These are phyloP conservation scores for Globisporangium orthogonon DNA, from an alignment of 352 stramenopile genomes.

Conservation along the genomic window DNA sequence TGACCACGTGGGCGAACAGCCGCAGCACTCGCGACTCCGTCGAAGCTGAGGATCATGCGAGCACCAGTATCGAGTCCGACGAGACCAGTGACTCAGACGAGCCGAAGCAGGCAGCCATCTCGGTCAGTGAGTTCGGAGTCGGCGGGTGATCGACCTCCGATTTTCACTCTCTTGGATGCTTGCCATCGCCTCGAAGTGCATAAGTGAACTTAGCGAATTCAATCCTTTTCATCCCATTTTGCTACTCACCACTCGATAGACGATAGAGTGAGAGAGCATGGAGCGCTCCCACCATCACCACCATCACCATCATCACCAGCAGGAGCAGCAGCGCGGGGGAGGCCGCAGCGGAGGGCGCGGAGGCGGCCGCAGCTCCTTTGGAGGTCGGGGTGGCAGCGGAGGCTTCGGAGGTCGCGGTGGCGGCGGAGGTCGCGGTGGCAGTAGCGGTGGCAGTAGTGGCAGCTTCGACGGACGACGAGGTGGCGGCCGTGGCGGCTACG, in stretches of 20 bases:
- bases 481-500: neutral
- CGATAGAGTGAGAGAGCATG: too few relatives aligned
- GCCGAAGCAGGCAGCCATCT: neutral
- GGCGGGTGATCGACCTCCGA: neutral
- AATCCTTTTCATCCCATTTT: neutral
- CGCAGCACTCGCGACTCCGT: neutral
- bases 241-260: neutral
- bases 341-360: neutral
- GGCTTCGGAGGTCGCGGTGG: neutral
- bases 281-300: neutral
- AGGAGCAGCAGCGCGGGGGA: constrained; percentile 1
- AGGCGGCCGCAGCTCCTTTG: neutral
- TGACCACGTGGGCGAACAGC: constrained; percentile 44
- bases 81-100: neutral
- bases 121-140: neutral
- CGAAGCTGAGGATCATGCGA: neutral
- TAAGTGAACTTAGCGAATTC: too few relatives aligned
- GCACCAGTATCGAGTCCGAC: neutral
- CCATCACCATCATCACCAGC: neutral
- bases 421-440: constrained; percentile 1
- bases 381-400: constrained; percentile 5
- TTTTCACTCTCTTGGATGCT: too few relatives aligned
- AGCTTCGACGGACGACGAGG: constrained; percentile 3
- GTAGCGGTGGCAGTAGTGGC: neutral
- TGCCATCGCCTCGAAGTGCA: too few relatives aligned